These are phyloP conservation scores for Blattamonas nauphoetae DNA, from an alignment of 78 protist species.

Conservation along the genomic window DNA sequence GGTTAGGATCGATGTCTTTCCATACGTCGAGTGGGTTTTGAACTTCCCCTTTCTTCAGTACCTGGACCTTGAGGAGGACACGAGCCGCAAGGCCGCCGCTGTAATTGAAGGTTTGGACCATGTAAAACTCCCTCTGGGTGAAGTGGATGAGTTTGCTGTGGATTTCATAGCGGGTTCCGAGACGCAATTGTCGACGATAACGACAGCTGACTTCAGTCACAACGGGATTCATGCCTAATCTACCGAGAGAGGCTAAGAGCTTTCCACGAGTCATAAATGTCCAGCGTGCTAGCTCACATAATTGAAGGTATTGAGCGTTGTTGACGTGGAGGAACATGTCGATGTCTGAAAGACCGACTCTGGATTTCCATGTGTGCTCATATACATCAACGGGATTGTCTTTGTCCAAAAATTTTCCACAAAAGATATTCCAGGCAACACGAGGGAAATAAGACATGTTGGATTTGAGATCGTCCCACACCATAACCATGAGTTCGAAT, in stretches of 20 bases:
- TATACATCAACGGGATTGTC: too few species aligned
- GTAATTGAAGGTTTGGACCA: not conserved
- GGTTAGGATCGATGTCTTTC: not conserved
- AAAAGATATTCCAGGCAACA: too few species aligned
- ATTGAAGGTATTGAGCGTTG: not conserved
- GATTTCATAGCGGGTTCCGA: not conserved
- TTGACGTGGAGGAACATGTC: not conserved
- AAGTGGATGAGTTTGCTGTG: not conserved
- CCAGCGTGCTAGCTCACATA: not conserved
- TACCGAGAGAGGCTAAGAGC: not conserved
- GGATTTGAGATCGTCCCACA: too few species aligned
- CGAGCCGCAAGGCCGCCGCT: not conserved
- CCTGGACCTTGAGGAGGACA: not conserved
- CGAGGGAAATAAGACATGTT: too few species aligned
- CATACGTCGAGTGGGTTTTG: not conserved
- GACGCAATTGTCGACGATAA: not conserved
- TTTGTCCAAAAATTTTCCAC: too few species aligned
- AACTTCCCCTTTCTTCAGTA: not conserved
- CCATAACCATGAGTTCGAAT: too few species aligned
- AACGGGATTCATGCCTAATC: not conserved
- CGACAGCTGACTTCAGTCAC: not conserved
- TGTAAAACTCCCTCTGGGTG: not conserved
- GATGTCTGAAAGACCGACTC: not conserved
- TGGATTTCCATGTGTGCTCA: not conserved
- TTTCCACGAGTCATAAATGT: not conserved